Conservation (phyloP, 2,329 filamentous ascomycete species). For the Hymenotorrendiella dingleyae region DNA sequence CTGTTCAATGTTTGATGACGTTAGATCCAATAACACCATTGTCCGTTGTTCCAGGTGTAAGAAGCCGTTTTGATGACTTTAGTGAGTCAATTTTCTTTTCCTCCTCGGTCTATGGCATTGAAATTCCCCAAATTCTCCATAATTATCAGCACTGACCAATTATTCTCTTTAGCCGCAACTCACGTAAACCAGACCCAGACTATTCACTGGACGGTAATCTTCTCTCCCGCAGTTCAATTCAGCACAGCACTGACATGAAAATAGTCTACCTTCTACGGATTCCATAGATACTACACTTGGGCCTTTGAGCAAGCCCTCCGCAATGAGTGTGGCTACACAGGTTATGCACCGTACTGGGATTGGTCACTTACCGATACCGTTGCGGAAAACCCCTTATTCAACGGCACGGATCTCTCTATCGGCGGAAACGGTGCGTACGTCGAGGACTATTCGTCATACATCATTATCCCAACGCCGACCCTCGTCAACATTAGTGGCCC, state of each 20-base stretch:
- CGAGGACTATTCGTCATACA: background rate
- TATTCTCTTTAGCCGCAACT: constrained; percentile 29
- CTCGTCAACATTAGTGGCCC: background rate
- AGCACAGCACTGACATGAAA: too few species aligned
- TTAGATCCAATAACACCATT: constrained; percentile 22
- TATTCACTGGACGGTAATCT: constrained; percentile 8
- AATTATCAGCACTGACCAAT: too few species aligned
- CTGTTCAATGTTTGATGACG: constrained; percentile 31
- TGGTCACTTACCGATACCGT: constrained; percentile 37
- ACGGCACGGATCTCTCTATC: constrained; percentile 39
- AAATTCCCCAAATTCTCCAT: background rate
- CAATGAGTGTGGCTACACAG: constrained; percentile 36
- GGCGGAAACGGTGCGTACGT: constrained; percentile 39
- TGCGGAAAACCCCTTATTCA: constrained; percentile 45
- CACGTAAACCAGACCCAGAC: constrained; percentile 29
- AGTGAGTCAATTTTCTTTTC: constrained; percentile 9
- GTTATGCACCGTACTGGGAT: constrained; percentile 31
- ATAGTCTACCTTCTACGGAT: constrained; percentile 31
- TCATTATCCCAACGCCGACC: constrained; percentile 29
- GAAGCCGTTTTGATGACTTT: constrained; percentile 17
- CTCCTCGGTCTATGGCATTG: background rate
- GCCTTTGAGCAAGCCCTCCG: constrained; percentile 36
- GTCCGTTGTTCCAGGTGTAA: constrained; percentile 27
- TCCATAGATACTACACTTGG: constrained; percentile 37
- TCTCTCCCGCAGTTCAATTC: too few species aligned